phyloP scores from a whole-genome alignment of 306 rosid species.

The Prinsepia uniflora region DNA sequence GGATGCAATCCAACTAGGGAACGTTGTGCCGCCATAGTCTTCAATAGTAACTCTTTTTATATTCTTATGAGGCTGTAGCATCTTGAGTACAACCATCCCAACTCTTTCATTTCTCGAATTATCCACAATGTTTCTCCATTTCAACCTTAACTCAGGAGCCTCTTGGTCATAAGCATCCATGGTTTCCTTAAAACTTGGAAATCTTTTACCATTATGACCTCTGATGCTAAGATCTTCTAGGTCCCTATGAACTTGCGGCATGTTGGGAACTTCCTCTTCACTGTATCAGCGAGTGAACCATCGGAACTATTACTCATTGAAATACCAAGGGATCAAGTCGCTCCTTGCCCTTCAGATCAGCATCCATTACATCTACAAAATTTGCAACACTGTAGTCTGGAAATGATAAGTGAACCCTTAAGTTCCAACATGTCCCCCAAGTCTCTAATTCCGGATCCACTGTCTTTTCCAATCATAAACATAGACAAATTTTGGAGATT shows the following conservation, averaged over 20 bases:
- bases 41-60: constrained; percentile 18
- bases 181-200: constrained; percentile 28
- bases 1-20: constrained; percentile 36
- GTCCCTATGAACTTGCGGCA: background rate
- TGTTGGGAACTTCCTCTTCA: constrained; percentile 6
- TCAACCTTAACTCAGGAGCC: background rate
- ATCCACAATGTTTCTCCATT: constrained; percentile 5
- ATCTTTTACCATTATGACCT: background rate
- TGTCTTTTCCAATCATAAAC: constrained; percentile 24
- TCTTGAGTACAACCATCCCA: constrained; percentile 31
- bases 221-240: constrained; percentile 19
- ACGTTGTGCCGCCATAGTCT: constrained; percentile 29
- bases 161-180: constrained; percentile 15
- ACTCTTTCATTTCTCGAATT: constrained; percentile 23
- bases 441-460: constrained; percentile 22
- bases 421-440: constrained; percentile 24
- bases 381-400: constrained; percentile 26
- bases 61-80: constrained; percentile 34
- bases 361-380: constrained; percentile 31
- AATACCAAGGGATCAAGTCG: constrained; percentile 22
- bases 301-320: constrained; percentile 17
- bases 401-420: constrained; percentile 26
- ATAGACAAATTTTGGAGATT: constrained; percentile 29
- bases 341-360: constrained; percentile 31
- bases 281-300: background rate